Base-by-base conservation (phyloP, 345 rosid species). In the Eucalyptus microcorys region DNA sequence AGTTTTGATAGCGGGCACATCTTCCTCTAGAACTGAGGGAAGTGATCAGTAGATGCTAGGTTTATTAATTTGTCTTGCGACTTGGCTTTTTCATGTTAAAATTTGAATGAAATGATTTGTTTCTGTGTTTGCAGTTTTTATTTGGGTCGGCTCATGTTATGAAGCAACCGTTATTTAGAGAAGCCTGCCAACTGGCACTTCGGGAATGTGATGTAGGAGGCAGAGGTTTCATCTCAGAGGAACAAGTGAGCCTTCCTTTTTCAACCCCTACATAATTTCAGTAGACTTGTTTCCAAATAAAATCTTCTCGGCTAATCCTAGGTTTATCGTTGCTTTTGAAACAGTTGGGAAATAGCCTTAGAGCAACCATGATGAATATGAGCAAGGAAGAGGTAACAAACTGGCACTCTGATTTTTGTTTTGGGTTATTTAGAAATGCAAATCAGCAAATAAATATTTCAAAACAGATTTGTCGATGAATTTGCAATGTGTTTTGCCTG, bases 81-180 rank as follows among this genome's bases (percentile, higher is more conserved):
- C 59, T 87, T 24, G 76, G 76, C 48, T 24, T 80, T 42, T 45
- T 71, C 48, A n/a, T 21, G 64, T 85, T 61, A 45, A 42, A 50
- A 40, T 76, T 47, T 9, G 34, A 84, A 7, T 4, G 6, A 5
- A 61, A 81, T 42, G 50, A 52, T 61, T 80, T 48, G 87, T 49
- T 86, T 17, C 37, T 86, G 61, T 4, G 4, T 53, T 89, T 91
- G 93, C 95, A 98, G 99, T 98, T 94, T 93, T 92, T 98, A 91
- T 95, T 89, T 92, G 99, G 94, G 66, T 95, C 98, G 48, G 97
- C 95, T 64, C 95, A 96, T 86, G 95, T 98, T 88, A 90, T 93
- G 94, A 94, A 90, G 85, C 96, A 88, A 85, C 98, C 98, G 4
- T 89, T 90, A 53, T 98, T 98, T 92, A 89, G 89, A 88, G 95